phyloP scores from a whole-genome alignment of 306 rosid species.

The Abrus pulchellus region DNA sequence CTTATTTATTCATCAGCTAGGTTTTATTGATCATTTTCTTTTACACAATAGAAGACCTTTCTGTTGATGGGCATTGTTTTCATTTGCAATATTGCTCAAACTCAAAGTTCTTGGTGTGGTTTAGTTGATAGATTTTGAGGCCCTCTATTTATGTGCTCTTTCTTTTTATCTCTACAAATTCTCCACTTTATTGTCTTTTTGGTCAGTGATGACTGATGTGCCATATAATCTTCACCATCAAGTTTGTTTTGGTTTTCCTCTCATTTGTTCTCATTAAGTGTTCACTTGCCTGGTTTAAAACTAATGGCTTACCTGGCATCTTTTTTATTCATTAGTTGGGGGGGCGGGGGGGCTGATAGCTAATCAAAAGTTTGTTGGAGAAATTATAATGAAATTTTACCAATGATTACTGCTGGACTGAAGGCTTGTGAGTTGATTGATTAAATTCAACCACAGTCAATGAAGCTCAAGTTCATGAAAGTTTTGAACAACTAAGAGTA shows the following conservation, averaged over 20 bases:
- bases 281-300: background rate
- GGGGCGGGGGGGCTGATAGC: conserved; percentile 5
- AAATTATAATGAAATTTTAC: conserved; percentile 9
- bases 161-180: background rate
- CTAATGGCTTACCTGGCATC: background rate
- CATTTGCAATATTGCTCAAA: background rate
- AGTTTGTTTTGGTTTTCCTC: background rate
- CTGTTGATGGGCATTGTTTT: conserved; percentile 2
- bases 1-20: conserved; percentile 6
- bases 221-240: conserved; percentile 23
- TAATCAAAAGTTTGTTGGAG: background rate
- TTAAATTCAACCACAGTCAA: background rate
- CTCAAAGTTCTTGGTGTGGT: conserved; percentile 3
- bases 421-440: background rate
- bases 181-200: background rate
- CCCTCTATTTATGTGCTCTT: conserved; percentile 1
- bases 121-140: conserved; percentile 22
- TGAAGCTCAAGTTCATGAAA: conserved; percentile 11
- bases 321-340: background rate
- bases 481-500: conserved; percentile 1
- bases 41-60: conserved; percentile 6
- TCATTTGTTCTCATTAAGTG: background rate
- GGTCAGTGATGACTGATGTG: background rate
- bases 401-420: conserved; percentile 23
- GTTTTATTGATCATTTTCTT: conserved; percentile 3